These are phyloP conservation scores for Phialophora expanda DNA, from an alignment of 2,329 filamentous ascomycete species.

Conservation along the genomic window DNA sequence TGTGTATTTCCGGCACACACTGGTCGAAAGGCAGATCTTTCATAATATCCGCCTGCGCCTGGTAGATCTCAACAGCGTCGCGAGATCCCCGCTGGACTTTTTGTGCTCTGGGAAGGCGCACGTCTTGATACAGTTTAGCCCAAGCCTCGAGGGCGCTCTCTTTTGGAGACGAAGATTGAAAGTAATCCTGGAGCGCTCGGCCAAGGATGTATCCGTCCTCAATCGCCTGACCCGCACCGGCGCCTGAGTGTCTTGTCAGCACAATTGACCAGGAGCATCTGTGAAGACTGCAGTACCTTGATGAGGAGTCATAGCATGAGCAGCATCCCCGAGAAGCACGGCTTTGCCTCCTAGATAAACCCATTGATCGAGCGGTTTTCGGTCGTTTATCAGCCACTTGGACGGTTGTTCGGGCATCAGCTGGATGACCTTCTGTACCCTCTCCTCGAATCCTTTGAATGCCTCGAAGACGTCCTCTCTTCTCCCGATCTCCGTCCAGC, in stretches of 20 bases:
- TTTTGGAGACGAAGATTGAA: constrained; percentile 31
- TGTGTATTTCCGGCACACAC: constrained; percentile 44
- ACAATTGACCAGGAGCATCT: background rate
- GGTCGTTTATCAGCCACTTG: constrained; percentile 35
- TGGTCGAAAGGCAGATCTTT: constrained; percentile 46
- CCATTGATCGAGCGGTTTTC: constrained; percentile 34
- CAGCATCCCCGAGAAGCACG: constrained; percentile 44
- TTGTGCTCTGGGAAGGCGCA: constrained; percentile 31
- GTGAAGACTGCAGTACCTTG: constrained; percentile 25
- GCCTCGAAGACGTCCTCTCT: constrained; percentile 37
- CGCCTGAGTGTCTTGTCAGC: constrained; percentile 52
- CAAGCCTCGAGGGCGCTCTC: constrained; percentile 43
- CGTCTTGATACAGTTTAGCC: constrained; percentile 23
- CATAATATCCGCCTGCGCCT: constrained; percentile 47
- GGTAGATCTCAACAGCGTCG: constrained; percentile 42
- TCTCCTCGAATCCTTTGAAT: constrained; percentile 28
- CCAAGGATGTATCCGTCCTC: constrained; percentile 60
- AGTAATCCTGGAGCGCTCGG: constrained; percentile 26
- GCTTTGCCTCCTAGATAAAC: constrained; percentile 34
- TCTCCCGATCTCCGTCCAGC: constrained; percentile 45
- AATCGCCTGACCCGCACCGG: constrained; percentile 68
- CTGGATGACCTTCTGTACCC: constrained; percentile 32
- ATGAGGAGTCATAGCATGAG: constrained; percentile 46
- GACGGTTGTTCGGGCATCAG: constrained; percentile 26
- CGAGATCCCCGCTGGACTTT: constrained; percentile 25